Base-by-base conservation (phyloP, 306 rosid genomes). In the Begonia loranthoides region DNA sequence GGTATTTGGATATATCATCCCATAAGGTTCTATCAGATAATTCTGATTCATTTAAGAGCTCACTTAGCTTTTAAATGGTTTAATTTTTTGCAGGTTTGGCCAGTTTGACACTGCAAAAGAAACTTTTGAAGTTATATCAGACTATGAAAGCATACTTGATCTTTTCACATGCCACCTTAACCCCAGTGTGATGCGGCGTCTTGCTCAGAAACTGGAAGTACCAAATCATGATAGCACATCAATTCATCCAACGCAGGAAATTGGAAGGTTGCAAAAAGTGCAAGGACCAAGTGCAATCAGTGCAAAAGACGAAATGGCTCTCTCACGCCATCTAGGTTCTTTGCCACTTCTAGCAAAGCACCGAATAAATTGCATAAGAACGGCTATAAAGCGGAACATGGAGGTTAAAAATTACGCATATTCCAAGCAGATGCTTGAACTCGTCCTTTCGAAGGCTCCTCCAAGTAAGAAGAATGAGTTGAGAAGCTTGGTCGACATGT, bases 91-190 rank as follows among this genome's bases (percentile, higher is more conserved):
- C 86, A 90, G 99, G 86, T 92, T 86, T 83, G 96, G 84, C 54
- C 99, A 92, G 71, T 92, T 86, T 56, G 99, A 92, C 72, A 78
- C 83, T 59, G 99, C 99, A 60, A 92, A 92, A 71, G 99, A 92
- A 75, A 92, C 94, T 19, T 92, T 92, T 73, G 94, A 92, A 73
- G 93, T 83, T 59, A 86, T 78, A 60, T 73, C 76, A 15, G 96
- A 92, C 72, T 77, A 80, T 12, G 87, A 92, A 67, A 83, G 99
- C 78, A 60, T 92, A 85, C 95, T 86, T 44, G 99, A 86, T 75
- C 79, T 92, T 63, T 92, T 83, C 69, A 76, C 86, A 67, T 86
- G 99, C 80, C 99, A 92, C 77, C 92, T 92, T 19, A 92, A 92
- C 73, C 99, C 99, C 54, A 92, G 99, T 55, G 96, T 96, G 17